Percentiles rank a stretch among this genome's conserved stretches.
Evolutionary conservation across 129 eudicot genomes (phyloP).

Genomic region (Chrysanthemum lavandulifolium): DNA sequence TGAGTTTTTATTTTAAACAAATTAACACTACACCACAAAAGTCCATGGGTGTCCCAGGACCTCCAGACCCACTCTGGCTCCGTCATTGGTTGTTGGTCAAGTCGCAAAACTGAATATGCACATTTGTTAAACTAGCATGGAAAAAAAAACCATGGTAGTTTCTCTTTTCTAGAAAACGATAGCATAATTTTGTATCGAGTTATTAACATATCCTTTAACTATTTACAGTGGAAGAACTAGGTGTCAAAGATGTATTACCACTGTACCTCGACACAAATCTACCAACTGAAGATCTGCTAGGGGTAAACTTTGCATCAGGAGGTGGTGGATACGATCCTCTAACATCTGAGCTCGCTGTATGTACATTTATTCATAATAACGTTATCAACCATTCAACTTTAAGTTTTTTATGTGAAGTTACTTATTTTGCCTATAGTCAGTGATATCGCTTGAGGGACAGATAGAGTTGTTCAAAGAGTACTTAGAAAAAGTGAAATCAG

Average conservation of each 20-base stretch:
- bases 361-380: background rate
- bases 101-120: background rate
- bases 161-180: background rate
- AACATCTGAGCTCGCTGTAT: conserved; percentile 67
- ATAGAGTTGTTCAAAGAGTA: conserved; percentile 58
- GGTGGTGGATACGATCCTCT: conserved; percentile 84
- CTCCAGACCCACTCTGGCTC: no score
- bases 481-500: no score
- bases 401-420: background rate
- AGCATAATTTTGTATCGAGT: background rate
- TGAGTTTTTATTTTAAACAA: no score
- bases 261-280: conserved; percentile 67
- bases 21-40: no score
- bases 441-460: conserved; percentile 61
- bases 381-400: background rate
- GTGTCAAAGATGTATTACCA: conserved; percentile 64
- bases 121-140: background rate
- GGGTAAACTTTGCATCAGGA: conserved; percentile 88
- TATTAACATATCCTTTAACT: background rate
- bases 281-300: conserved; percentile 49
- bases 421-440: conserved; percentile 43
- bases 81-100: no score
- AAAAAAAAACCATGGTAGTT: background rate
- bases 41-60: no score
- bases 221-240: conserved; percentile 69